Conservation (phyloP, 2,329 filamentous ascomycete species). For the Fusarium dimerum region DNA sequence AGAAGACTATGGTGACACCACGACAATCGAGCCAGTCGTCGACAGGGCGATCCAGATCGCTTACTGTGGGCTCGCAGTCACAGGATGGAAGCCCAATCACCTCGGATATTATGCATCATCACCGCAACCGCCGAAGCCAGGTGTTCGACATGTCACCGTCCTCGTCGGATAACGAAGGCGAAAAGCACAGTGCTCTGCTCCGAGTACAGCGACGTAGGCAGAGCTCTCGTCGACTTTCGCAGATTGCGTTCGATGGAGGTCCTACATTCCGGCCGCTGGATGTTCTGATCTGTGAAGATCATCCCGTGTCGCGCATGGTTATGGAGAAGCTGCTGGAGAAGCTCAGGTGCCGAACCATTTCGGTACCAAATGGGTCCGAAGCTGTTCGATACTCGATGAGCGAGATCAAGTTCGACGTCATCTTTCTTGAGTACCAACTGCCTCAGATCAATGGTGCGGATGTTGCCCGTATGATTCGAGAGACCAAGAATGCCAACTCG, state of each 20-base stretch:
- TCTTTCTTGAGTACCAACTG: constrained; percentile 96
- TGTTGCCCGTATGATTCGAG: constrained; percentile 95
- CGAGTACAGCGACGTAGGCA: constrained; percentile 93
- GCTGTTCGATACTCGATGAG: constrained; percentile 92
- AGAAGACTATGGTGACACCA: constrained; percentile 62
- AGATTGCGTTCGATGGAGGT: constrained; percentile 81
- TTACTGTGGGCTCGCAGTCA: constrained; percentile 93
- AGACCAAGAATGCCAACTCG: constrained; percentile 92
- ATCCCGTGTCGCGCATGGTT: constrained; percentile 95
- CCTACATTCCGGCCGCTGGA: constrained; percentile 89
- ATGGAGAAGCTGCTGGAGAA: constrained; percentile 98
- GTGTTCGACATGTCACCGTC: constrained; percentile 96
- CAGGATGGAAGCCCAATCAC: constrained; percentile 82
- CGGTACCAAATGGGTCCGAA: constrained; percentile 85
- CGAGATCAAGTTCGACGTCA: constrained; percentile 97
- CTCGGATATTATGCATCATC: constrained; percentile 69
- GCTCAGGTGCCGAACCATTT: constrained; percentile 89
- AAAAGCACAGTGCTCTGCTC: constrained; percentile 84
- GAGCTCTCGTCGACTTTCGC: constrained; percentile 90
- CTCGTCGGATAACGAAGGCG: constrained; percentile 95
- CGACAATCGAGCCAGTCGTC: constrained; percentile 62
- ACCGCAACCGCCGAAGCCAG: constrained; percentile 90
- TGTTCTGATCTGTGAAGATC: constrained; percentile 95
- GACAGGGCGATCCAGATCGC: constrained; percentile 75
- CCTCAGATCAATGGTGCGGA: constrained; percentile 94